A percentile compares a stretch with the other conserved stretches of the same genome.
Conservation (phyloP, 495 filamentous ascomycete genomes). For the Daldinia caldariorum region DNA sequence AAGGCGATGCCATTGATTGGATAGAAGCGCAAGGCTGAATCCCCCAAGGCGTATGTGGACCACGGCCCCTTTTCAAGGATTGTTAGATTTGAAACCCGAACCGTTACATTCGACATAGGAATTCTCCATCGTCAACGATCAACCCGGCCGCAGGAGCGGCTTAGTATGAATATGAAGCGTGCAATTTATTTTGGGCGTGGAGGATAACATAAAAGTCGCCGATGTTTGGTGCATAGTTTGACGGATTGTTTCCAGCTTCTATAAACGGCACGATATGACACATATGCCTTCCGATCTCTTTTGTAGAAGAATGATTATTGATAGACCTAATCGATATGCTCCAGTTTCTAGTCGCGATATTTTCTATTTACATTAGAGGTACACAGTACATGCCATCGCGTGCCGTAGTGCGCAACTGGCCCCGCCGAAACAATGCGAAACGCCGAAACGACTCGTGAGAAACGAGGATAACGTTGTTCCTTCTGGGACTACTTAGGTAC, state of each 20-base stretch:
- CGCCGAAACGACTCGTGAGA: not conserved
- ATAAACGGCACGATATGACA: not conserved
- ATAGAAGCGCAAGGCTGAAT: slow-evolving; percentile 32
- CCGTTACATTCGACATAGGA: slow-evolving; percentile 32
- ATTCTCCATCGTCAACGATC: slow-evolving; percentile 14
- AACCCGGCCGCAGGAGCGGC: not conserved
- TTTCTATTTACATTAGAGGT: no score
- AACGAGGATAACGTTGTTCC: not conserved
- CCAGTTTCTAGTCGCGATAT: not conserved
- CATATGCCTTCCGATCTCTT: no score
- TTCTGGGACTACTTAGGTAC: not conserved
- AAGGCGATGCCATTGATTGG: slow-evolving; percentile 39
- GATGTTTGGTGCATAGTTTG: no score
- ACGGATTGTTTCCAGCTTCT: not conserved
- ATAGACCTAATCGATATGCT: not conserved
- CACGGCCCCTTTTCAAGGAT: slow-evolving; percentile 31
- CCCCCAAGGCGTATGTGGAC: slow-evolving; percentile 32
- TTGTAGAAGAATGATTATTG: no score
- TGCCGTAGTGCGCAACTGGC: not conserved
- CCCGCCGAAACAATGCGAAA: not conserved
- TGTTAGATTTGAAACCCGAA: slow-evolving; percentile 36
- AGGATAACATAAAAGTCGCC: not conserved
- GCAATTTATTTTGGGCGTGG: not conserved
- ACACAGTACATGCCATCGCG: no score
- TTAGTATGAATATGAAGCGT: not conserved